Evolutionary conservation across 192 early-diverging fungal genomes (phyloP).

Genomic region (Rhizophagus clarus): DNA sequence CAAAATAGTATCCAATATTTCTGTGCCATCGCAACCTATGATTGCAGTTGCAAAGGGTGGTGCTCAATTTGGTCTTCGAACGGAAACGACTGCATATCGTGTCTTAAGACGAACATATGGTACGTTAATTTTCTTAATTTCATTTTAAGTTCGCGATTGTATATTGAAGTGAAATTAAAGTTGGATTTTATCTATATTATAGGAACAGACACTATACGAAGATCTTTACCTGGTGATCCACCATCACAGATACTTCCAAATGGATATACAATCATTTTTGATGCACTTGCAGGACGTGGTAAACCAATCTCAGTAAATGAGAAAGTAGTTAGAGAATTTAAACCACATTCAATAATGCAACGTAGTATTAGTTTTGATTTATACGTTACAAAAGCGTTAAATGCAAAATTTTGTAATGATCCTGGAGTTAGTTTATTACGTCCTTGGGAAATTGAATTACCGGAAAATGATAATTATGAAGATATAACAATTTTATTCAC

Average conservation of each 20-base stretch:
- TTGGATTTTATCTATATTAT: background rate
- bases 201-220: background rate
- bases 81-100: background rate
- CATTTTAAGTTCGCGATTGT: background rate
- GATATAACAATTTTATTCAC: background rate
- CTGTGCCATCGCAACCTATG: background rate
- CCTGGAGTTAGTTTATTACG: background rate
- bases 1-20: background rate
- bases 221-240: background rate
- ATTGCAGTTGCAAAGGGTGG: background rate
- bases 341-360: background rate
- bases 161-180: too few species aligned
- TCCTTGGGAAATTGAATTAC: background rate
- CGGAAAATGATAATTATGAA: background rate
- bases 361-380: background rate
- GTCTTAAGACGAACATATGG: background rate
- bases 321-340: background rate
- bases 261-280: background rate
- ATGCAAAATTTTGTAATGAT: background rate
- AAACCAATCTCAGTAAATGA: background rate
- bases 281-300: background rate
- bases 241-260: background rate
- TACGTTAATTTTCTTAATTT: background rate
- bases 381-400: background rate
- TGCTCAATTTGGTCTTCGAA: background rate